These are phyloP conservation scores for Parasitella parasitica DNA, from an alignment of 371 early-diverging fungal genomes.

Conservation along the genomic window DNA sequence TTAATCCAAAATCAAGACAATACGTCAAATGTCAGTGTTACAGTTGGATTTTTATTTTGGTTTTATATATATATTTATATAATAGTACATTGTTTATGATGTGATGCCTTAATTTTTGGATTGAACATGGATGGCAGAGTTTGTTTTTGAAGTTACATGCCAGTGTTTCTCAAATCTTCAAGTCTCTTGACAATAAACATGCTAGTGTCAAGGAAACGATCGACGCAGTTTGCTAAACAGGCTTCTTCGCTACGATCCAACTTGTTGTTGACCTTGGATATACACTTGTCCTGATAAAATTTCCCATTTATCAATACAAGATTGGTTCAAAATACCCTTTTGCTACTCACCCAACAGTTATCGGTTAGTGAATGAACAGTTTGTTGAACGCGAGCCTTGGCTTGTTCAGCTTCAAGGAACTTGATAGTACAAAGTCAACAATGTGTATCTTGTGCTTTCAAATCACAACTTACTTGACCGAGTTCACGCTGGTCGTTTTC, in stretches of 20 bases:
- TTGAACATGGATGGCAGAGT: no score
- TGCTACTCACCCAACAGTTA: slow-evolving; percentile 62
- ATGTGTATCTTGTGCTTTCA: neutral
- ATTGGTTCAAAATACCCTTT: no score
- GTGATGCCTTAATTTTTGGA: no score
- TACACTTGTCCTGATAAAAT: slow-evolving; percentile 62
- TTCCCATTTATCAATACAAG: no score
- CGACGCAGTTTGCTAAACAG: slow-evolving; percentile 83
- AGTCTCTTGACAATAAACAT: slow-evolving; percentile 68
- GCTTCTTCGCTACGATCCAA: slow-evolving; percentile 66
- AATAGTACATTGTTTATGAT: no score
- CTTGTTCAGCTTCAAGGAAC: slow-evolving; percentile 73
- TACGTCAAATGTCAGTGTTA: no score
- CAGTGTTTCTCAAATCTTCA: slow-evolving; percentile 47
- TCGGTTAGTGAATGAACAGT: slow-evolving; percentile 72
- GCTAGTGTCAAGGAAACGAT: slow-evolving; percentile 79
- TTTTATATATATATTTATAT: no score
- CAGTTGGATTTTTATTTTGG: no score
- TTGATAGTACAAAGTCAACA: neutral
- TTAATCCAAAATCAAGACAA: no score
- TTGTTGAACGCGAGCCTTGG: slow-evolving; percentile 70
- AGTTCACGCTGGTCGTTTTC: slow-evolving; percentile 67
- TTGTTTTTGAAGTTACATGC: slow-evolving; percentile 19
- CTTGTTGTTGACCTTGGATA: slow-evolving; percentile 67
- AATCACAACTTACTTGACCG: slow-evolving; percentile 25